Evolutionary conservation across 768 basidiomycete species (phyloP).

Genomic region (Cyclocybe aegerita): DNA sequence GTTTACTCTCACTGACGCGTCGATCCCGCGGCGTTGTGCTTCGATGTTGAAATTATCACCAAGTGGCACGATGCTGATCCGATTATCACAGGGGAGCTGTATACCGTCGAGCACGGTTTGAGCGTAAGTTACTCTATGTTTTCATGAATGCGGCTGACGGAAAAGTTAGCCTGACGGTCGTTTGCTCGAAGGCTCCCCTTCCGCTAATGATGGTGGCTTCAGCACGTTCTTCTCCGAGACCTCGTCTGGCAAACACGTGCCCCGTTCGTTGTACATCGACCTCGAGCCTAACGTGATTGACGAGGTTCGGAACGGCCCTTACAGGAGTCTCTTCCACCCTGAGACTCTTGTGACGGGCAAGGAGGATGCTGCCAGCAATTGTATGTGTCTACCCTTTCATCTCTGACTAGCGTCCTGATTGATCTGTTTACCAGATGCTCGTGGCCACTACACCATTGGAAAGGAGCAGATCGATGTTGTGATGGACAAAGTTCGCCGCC

Average conservation of each 20-base stretch:
- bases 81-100: slow-evolving; percentile 83
- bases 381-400: slow-evolving; percentile 40
- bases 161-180: slow-evolving; percentile 86
- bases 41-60: slow-evolving; percentile 14
- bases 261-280: slow-evolving; percentile 95
- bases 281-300: slow-evolving; percentile 98
- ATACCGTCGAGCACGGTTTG: slow-evolving; percentile 97
- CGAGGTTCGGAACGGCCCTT: slow-evolving; percentile 93
- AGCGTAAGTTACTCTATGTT: slow-evolving; percentile 59
- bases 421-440: slow-evolving; percentile 66
- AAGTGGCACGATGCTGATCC: slow-evolving; percentile 39
- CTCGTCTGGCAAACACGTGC: slow-evolving; percentile 93
- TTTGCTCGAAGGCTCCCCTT: slow-evolving; percentile 73
- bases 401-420: not conserved
- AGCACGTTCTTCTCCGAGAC: slow-evolving; percentile 99
- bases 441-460: slow-evolving; percentile 98
- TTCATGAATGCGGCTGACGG: slow-evolving; percentile 17
- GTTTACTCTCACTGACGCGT: slow-evolving; percentile 30
- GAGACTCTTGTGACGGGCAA: slow-evolving; percentile 98
- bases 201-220: slow-evolving; percentile 86
- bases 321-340: slow-evolving; percentile 97
- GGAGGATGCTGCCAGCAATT: slow-evolving; percentile 99
- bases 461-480: slow-evolving; percentile 97
- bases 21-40: slow-evolving; percentile 17
- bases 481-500: slow-evolving; percentile 94